Evolutionary conservation across 2,329 filamentous ascomycete species (phyloP).

Genomic region (Rugonectria rugulosa): DNA sequence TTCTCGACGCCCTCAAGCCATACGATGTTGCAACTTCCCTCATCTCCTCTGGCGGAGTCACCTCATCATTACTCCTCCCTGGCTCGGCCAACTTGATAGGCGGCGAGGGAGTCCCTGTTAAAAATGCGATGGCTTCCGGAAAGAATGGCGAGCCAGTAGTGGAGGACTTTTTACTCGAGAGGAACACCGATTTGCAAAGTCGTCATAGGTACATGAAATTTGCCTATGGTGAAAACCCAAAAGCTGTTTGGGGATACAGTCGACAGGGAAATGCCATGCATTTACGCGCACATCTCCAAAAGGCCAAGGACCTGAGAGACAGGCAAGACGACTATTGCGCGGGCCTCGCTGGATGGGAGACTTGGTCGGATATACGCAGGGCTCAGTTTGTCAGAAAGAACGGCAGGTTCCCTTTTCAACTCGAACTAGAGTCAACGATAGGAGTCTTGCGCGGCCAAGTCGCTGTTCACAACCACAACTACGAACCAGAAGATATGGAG

Average conservation of each 20-base stretch:
- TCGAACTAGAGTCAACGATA: conserved; percentile 51
- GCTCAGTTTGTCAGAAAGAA: neutral
- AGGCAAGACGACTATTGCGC: conserved; percentile 1
- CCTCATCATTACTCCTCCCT: neutral
- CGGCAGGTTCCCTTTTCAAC: conserved; percentile 39
- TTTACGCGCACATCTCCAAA: neutral
- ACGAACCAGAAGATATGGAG: conserved; percentile 52
- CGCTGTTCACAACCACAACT: conserved; percentile 54
- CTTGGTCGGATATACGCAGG: neutral
- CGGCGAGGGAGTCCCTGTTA: neutral
- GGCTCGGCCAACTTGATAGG: conserved; percentile 7
- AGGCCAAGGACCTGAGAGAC: neutral
- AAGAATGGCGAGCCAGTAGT: neutral
- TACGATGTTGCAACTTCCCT: conserved; percentile 48
- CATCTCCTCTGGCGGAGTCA: conserved; percentile 43
- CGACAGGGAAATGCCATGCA: conserved; percentile 7
- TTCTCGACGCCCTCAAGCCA: conserved; percentile 50
- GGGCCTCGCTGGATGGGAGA: neutral
- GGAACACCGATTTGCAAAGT: too few species aligned
- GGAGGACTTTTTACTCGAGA: neutral
- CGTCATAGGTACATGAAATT: conserved; percentile 5
- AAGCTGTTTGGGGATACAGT: neutral
- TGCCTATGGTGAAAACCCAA: conserved; percentile 8
- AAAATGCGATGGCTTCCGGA: neutral
- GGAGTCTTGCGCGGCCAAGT: conserved; percentile 51